Base-by-base conservation (phyloP, 2,329 filamentous ascomycete genomes). In the Colletotrichum australisinense region DNA sequence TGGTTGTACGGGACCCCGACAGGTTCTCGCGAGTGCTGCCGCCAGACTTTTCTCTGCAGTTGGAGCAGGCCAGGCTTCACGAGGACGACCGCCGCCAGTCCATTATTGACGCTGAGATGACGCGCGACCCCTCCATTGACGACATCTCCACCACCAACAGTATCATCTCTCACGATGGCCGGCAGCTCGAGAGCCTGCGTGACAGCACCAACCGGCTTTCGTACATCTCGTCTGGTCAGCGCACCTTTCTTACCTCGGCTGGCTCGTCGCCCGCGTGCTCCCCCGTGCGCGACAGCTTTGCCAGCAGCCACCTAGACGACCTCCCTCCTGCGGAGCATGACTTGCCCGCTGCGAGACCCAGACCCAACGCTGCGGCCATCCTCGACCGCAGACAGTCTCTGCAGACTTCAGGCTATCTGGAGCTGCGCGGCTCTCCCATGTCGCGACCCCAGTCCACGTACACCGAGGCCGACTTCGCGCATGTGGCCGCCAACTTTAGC, bases 191-290 rank as follows among this genome's bases (percentile, higher is more conserved):
- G 16, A 88, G 79, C 65, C 81, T 92, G 28, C 84, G 89, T 32
- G 88, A 91, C 58, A 89, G 86, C 78, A 83, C 84, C 1, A 86
- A 90, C 74, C 86, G 91, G 6, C 83, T 90, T 5, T 92, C 91
- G 0, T 88, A 86, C 74, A 84, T 91, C 52, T 92, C 91, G 2
- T 91, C 89, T 5, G 88, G 88, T 7, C 89, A 92, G 78, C 85
- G 88, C 71, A 92, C 91, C 3, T 82, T 90, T 30, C 78, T 91
- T 8, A 92, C 90, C 2, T 92, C 90, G 0, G 85, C 87, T 22
- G 86, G 84, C 35, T 91, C 90, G 0, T 92, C 90, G 0, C 88
- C 89, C 2, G 84, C 88, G 19, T 86, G 84, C 69, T 92, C 90
- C 1, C 90, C 91, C 0, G 86, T 85, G 1, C 83, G 86, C 14